Base-by-base conservation (phyloP, 768 basidiomycete genomes). In the Panaeolus papilionaceus region DNA sequence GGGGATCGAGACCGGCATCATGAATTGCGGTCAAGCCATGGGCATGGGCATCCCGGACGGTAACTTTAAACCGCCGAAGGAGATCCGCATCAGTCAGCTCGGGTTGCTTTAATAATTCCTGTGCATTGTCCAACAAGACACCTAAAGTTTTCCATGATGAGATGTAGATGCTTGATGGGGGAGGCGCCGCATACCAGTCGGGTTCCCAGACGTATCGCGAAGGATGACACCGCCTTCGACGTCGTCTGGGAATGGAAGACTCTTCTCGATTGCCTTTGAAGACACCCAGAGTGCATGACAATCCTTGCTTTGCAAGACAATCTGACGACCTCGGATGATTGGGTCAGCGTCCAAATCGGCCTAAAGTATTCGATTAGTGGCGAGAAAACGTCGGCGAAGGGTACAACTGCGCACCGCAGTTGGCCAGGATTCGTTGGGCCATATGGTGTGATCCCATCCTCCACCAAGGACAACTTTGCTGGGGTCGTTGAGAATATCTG, bases 361-460 rank as follows among this genome's bases (percentile, higher is more conserved):
- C 93, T 95, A 62, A 62, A 49, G 65, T 62, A 39, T 33, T 49
- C 6, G 28, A 28, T 68, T 26, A 67, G 63, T 63, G 45, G 3
- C 18, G 14, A 39, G 54, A 14, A 14, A 20, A 38, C 26, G 20
- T 20, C 44, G 38, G 44, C 3, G 37, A 44, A 45, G 65, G 8
- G 12, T 40, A 65, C n/a, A 66, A 67, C 40, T 44, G 80, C 86
- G 66, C 72, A 93, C 94, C 67, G 89, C 85, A 51, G 85, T 87
- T 7, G 94, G 94, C 84, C 90, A 94, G 23, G 80, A 78, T 38
- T 80, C 76, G 20, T 75, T 75, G 8, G 84, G 80, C 92, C 92
- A 93, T 64, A 84, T 79, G 0, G 94, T 96, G 77, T 97, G 96
- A 76, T 97, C 93, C 95, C 96, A 97, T 1, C 95, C 96, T 75